These are phyloP conservation scores for Claviceps capensis DNA, from an alignment of 2,329 filamentous ascomycete genomes.

Conservation along the genomic window DNA sequence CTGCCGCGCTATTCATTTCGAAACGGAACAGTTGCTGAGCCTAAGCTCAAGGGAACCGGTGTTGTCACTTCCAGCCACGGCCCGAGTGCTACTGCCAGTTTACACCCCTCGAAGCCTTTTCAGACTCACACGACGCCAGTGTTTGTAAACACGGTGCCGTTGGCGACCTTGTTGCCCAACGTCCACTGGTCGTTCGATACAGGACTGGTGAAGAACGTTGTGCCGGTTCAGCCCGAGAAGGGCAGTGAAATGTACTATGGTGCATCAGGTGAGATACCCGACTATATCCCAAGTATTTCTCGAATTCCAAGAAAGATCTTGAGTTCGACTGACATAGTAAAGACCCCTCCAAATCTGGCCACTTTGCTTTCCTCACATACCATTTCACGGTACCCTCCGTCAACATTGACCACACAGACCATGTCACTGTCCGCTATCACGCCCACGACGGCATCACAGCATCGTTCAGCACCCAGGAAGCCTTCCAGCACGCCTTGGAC, in stretches of 20 bases:
- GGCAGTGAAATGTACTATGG: conserved; percentile 14
- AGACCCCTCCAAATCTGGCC: conserved; percentile 12
- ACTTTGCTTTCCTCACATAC: conserved; percentile 16
- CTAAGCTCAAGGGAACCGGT: background rate
- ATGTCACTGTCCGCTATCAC: conserved; percentile 8
- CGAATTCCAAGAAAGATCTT: too few relatives aligned
- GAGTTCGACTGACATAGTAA: background rate
- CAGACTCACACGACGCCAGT: background rate
- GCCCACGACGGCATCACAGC: conserved; percentile 2
- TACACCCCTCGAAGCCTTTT: background rate
- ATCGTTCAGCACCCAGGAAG: conserved; percentile 10
- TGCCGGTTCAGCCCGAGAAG: conserved; percentile 11
- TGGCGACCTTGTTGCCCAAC: conserved; percentile 3
- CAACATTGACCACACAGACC: conserved; percentile 16
- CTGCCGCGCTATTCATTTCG: background rate
- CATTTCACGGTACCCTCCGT: conserved; percentile 15
- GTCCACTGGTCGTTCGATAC: conserved; percentile 16
- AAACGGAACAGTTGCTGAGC: background rate
- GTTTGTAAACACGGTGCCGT: conserved; percentile 1
- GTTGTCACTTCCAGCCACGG: background rate
- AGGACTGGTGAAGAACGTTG: conserved; percentile 10
- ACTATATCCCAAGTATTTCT: too few relatives aligned
- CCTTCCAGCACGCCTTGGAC: conserved; percentile 10
- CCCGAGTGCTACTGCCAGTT: background rate
- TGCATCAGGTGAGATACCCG: conserved; percentile 4